phyloP scores from a whole-genome alignment of 106 monocot genomes.

The Xerophyta viscosa region DNA sequence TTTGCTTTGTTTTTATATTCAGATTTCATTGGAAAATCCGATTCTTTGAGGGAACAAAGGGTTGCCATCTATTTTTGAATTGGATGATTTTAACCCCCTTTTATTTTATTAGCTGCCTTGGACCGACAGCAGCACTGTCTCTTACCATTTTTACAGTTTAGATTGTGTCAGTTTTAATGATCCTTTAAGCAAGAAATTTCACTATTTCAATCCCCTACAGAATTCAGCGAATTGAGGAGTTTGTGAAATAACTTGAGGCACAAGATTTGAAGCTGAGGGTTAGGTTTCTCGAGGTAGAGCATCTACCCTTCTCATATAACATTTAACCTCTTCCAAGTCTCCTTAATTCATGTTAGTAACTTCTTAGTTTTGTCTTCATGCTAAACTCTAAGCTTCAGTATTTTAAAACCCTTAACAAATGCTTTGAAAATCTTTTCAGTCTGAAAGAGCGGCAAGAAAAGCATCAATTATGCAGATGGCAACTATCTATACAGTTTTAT shows the following conservation, averaged over 20 bases:
- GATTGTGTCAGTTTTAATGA: not conserved
- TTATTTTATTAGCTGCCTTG: too few species aligned
- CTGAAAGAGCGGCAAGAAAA: conserved; percentile 89
- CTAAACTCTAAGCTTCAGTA: too few species aligned
- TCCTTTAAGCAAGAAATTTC: conserved; percentile 52
- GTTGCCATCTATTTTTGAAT: too few species aligned
- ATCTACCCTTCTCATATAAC: not conserved
- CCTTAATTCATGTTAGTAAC: too few species aligned
- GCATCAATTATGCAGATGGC: conserved; percentile 90
- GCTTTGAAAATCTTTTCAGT: conserved; percentile 27
- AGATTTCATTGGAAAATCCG: too few species aligned
- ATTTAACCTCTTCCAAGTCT: too few species aligned
- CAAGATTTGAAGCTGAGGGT: conserved; percentile 90
- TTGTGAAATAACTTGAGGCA: conserved; percentile 77
- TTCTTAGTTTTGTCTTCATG: not conserved
- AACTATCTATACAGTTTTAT: conserved; percentile 71
- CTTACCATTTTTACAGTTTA: too few species aligned
- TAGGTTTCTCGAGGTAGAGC: conserved; percentile 79
- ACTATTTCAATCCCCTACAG: conserved; percentile 92
- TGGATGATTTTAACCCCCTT: too few species aligned
- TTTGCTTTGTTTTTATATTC: too few species aligned
- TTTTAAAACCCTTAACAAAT: not conserved
- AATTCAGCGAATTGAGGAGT: conserved; percentile 78
- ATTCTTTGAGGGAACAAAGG: too few species aligned
- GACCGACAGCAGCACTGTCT: too few species aligned